Evolutionary conservation across 495 filamentous ascomycete species (phyloP).

Genomic region (Hyphodiscus hymeniophilus): DNA sequence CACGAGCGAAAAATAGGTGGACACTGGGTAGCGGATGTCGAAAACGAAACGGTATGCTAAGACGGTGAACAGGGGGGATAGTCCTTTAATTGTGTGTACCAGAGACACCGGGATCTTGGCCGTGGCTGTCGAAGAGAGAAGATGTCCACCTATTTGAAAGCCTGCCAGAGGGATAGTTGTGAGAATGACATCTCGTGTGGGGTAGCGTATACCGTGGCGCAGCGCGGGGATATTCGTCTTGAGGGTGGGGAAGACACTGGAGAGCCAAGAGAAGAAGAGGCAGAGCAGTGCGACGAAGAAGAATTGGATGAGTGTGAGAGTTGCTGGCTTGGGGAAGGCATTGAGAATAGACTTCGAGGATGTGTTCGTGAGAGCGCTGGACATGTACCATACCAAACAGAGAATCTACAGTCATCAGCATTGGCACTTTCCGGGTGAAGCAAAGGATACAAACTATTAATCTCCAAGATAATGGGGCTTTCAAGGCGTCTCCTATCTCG

Average conservation of each 20-base stretch:
- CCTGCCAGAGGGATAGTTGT: constrained; percentile 83
- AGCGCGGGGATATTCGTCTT: constrained; percentile 66
- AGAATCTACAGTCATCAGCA: constrained; percentile 45
- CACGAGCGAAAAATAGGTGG: constrained; percentile 88
- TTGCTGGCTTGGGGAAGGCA: constrained; percentile 84
- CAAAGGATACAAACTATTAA: constrained; percentile 59
- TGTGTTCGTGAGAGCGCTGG: constrained; percentile 91
- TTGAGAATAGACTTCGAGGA: constrained; percentile 97
- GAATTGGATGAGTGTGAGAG: constrained; percentile 92
- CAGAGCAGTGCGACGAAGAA: constrained; percentile 88
- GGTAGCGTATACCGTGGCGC: constrained; percentile 71
- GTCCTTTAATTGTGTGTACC: constrained; percentile 98
- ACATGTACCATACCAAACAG: constrained; percentile 86
- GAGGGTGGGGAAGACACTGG: constrained; percentile 58
- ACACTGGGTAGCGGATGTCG: constrained; percentile 73
- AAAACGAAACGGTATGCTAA: constrained; percentile 86
- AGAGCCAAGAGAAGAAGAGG: constrained; percentile 64
- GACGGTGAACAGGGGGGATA: constrained; percentile 94
- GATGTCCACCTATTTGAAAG: constrained; percentile 91
- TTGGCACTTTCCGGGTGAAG: constrained; percentile 2
- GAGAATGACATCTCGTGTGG: constrained; percentile 72
- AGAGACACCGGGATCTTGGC: constrained; percentile 91
- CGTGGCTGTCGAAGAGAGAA: constrained; percentile 87
- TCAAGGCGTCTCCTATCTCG: constrained; percentile 84
- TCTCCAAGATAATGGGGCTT: constrained; percentile 80